These are phyloP conservation scores for Astragalus membranaceus DNA, from an alignment of 306 rosid genomes.

Conservation along the genomic window DNA sequence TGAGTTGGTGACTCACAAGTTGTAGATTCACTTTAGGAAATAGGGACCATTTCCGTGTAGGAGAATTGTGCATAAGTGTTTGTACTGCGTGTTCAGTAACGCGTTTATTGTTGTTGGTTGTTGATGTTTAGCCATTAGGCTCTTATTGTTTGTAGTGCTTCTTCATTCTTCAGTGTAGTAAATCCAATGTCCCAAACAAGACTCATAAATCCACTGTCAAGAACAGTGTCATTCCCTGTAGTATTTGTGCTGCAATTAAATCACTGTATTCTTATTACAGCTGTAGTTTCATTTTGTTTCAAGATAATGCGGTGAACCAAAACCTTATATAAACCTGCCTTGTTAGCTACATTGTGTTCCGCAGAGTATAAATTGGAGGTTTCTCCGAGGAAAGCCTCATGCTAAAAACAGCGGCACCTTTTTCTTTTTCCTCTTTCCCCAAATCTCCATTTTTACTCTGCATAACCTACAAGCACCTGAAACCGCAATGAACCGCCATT, in stretches of 20 bases:
- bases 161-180: conserved; percentile 27
- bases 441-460: neutral
- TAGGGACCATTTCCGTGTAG: conserved; percentile 27
- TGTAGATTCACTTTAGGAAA: conserved; percentile 36
- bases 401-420: neutral
- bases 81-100: conserved; percentile 32
- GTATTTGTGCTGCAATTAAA: neutral
- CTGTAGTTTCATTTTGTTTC: neutral
- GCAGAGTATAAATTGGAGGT: conserved; percentile 4
- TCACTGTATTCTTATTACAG: conserved; percentile 17
- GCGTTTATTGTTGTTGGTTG: conserved; percentile 35
- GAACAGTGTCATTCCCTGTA: conserved; percentile 12
- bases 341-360: neutral
- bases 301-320: neutral
- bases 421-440: neutral
- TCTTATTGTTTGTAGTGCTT: conserved; percentile 34
- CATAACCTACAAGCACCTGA: neutral
- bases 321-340: neutral
- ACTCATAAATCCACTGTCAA: conserved; percentile 16
- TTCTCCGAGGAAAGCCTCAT: neutral
- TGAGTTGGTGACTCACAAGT: neutral
- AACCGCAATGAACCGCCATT: neutral
- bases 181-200: conserved; percentile 2
- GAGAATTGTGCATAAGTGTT: conserved; percentile 52
- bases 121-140: conserved; percentile 31